These are phyloP conservation scores for Priceomyces haplophilus DNA, from an alignment of 805 yeast species.

Conservation along the genomic window DNA sequence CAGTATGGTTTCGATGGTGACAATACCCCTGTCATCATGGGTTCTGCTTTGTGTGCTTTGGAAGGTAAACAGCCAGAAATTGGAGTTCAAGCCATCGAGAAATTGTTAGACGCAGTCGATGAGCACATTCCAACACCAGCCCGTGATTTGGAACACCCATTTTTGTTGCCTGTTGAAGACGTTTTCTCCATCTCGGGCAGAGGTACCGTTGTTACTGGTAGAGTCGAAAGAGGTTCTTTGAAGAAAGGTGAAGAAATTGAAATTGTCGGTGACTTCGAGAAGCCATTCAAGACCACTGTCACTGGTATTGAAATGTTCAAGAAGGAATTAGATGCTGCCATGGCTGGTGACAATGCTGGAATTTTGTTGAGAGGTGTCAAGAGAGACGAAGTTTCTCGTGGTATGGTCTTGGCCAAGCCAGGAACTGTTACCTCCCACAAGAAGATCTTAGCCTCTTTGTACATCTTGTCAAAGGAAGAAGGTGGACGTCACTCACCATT, in stretches of 20 bases:
- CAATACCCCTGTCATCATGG: slow-evolving; percentile 96
- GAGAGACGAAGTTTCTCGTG: slow-evolving; percentile 95
- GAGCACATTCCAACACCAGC: slow-evolving; percentile 92
- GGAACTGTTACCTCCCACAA: slow-evolving; percentile 89
- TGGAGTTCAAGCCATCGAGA: slow-evolving; percentile 79
- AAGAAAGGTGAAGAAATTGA: slow-evolving; percentile 99
- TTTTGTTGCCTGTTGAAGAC: slow-evolving; percentile 96
- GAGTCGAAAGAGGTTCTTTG: slow-evolving; percentile 97
- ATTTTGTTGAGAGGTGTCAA: slow-evolving; percentile 95
- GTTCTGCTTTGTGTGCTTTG: slow-evolving; percentile 95
- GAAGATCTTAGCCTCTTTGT: slow-evolving; percentile 89
- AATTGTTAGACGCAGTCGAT: slow-evolving; percentile 89
- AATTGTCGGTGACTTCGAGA: slow-evolving; percentile 87
- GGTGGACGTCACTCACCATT: slow-evolving; percentile 99
- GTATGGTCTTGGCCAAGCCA: slow-evolving; percentile 95
- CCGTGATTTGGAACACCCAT: slow-evolving; percentile 94
- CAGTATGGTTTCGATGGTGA: slow-evolving; percentile 98
- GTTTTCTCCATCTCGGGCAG: slow-evolving; percentile 98
- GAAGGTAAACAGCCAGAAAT: slow-evolving; percentile 87
- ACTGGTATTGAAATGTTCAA: slow-evolving; percentile 99
- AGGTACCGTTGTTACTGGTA: slow-evolving; percentile 99
- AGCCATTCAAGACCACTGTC: slow-evolving; percentile 87
- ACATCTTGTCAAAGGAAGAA: slow-evolving; percentile 91
- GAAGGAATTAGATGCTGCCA: slow-evolving; percentile 95
- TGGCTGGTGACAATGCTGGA: slow-evolving; percentile 99